phyloP scores from a whole-genome alignment of 257 asterid genomes.

The Solanum appendiculatum region DNA sequence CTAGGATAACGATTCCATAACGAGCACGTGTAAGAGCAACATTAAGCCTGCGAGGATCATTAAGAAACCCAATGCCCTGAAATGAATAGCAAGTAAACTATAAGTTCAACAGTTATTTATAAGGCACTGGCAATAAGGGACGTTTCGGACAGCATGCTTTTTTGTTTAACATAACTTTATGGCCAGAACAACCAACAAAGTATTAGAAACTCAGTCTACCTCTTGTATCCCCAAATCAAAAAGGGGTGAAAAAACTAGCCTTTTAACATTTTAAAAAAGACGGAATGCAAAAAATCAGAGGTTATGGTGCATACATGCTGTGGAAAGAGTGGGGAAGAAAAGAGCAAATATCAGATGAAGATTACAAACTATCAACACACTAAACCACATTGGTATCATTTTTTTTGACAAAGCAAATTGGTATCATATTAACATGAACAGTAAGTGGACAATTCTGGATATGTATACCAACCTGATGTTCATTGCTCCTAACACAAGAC shows the following conservation, averaged over 20 bases:
- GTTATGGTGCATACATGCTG: not conserved
- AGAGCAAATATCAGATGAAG: not conserved
- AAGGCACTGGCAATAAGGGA: not conserved
- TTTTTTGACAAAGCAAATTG: no score
- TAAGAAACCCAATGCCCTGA: conserved; percentile 97
- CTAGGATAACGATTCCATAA: conserved; percentile 91
- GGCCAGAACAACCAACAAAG: not conserved
- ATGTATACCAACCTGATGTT: conserved; percentile 69
- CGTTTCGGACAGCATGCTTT: not conserved
- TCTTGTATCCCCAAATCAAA: not conserved
- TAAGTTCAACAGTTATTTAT: not conserved
- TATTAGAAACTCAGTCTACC: not conserved
- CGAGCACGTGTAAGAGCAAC: conserved; percentile 99
- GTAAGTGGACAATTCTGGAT: not conserved
- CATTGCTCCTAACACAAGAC: conserved; percentile 98
- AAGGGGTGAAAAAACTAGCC: not conserved
- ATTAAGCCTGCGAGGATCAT: conserved; percentile 97
- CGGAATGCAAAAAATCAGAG: not conserved
- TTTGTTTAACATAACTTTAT: not conserved
- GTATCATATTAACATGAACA: not conserved
- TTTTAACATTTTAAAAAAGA: not conserved
- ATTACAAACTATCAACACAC: not conserved
- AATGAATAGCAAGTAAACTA: conserved; percentile 4
- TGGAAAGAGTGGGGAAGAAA: not conserved
- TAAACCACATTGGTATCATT: not conserved